A percentile compares a stretch with the other conserved stretches of the same genome.
These are phyloP conservation scores for Leccinum subgranulosum DNA, from an alignment of 768 basidiomycete genomes.

Conservation along the genomic window DNA sequence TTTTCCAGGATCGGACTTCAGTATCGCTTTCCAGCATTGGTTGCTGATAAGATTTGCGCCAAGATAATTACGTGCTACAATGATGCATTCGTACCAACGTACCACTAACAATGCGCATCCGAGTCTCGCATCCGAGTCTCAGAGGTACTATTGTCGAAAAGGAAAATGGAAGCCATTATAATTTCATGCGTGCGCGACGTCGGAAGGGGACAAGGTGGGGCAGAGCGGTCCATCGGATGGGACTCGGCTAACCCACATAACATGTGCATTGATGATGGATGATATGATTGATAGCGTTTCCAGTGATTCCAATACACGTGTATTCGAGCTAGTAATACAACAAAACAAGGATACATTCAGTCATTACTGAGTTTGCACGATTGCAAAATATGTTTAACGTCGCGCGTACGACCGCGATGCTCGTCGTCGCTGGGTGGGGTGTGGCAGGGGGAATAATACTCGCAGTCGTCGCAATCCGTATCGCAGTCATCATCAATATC, in stretches of 20 bases:
- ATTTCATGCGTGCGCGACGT: neutral
- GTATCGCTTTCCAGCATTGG: neutral
- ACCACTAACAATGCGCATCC: neutral
- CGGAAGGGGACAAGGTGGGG: neutral
- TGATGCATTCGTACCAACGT: neutral
- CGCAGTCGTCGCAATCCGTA: slow-evolving; percentile 25
- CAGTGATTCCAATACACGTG: too few species aligned
- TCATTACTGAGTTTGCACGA: too few species aligned
- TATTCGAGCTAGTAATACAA: too few species aligned
- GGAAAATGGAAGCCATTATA: neutral
- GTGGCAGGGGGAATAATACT: slow-evolving; percentile 19
- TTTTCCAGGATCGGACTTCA: neutral
- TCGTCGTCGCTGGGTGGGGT: slow-evolving; percentile 40
- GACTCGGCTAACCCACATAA: neutral
- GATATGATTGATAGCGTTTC: too few species aligned
- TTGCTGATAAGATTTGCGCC: neutral
- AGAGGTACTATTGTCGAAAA: neutral
- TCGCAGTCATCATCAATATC: slow-evolving; percentile 29
- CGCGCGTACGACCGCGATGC: neutral
- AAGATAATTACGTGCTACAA: neutral
- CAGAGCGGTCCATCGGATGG: neutral
- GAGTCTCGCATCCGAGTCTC: neutral
- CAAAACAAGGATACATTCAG: too few species aligned
- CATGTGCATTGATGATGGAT: too few species aligned
- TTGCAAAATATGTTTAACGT: neutral